These are phyloP conservation scores for Arthroderma uncinatum DNA, from an alignment of 2,329 filamentous ascomycete species.

Conservation along the genomic window DNA sequence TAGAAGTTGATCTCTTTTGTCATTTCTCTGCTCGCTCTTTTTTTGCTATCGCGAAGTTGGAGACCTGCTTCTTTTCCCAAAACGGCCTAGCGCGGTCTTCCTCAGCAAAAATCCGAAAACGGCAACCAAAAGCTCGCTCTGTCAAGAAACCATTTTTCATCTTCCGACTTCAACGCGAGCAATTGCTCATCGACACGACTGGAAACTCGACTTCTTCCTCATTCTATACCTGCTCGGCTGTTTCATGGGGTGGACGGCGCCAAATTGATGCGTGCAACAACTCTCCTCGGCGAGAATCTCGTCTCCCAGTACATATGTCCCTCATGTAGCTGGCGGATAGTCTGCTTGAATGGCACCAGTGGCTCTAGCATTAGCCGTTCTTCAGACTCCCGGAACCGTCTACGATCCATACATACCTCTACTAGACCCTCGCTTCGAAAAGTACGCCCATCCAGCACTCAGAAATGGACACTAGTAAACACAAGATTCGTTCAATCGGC, in stretches of 20 bases:
- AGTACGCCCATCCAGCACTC: background rate
- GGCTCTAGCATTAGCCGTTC: slow-evolving; percentile 1
- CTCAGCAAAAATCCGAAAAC: background rate
- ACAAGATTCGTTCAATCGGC: background rate
- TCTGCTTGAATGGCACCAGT: slow-evolving; percentile 8
- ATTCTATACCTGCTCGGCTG: background rate
- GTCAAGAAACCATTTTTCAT: background rate
- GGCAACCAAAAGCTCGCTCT: background rate
- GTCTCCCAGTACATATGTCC: slow-evolving; percentile 21
- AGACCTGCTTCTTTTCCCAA: background rate
- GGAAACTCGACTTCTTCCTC: background rate
- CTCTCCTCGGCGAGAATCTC: slow-evolving; percentile 20
- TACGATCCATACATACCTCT: slow-evolving; percentile 6
- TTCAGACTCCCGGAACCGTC: slow-evolving; percentile 1
- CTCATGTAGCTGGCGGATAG: slow-evolving; percentile 18
- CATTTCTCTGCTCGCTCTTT: background rate
- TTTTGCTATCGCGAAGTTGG: background rate
- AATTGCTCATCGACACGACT: background rate
- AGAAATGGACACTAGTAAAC: slow-evolving; percentile 2
- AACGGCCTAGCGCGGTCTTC: slow-evolving; percentile 18
- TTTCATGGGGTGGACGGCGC: background rate
- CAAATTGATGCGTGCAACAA: slow-evolving; percentile 14
- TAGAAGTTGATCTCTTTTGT: background rate
- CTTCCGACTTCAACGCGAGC: background rate
- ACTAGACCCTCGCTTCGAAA: slow-evolving; percentile 4